These are phyloP conservation scores for Chalaropsis thielavioides DNA, from an alignment of 2,329 filamentous ascomycete species.

Conservation along the genomic window DNA sequence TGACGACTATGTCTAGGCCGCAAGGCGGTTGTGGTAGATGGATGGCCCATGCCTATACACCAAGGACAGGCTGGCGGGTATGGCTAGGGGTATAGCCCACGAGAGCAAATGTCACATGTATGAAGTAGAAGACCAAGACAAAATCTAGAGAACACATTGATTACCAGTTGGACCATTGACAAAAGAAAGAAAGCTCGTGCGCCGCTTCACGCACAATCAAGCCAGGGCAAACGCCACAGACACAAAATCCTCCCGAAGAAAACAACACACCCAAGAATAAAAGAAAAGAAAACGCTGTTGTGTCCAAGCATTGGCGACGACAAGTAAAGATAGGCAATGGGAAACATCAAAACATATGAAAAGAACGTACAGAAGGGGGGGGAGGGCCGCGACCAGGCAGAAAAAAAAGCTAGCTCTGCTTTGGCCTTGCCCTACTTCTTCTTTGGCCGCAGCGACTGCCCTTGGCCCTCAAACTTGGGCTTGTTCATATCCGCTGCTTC, in stretches of 20 bases:
- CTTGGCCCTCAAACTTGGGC: slow-evolving; percentile 70
- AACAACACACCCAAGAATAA: not conserved
- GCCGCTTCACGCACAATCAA: not conserved
- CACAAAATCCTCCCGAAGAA: not conserved
- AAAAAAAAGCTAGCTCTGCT: not conserved
- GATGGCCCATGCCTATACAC: no score
- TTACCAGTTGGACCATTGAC: not conserved
- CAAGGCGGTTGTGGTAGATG: no score
- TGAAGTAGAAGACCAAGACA: not conserved
- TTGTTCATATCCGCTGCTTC: slow-evolving; percentile 48
- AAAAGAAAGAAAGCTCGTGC: not conserved
- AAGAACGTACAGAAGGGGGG: not conserved
- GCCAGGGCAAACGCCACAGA: slow-evolving; percentile 1
- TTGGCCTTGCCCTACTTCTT: slow-evolving; percentile 49
- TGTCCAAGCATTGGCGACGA: not conserved
- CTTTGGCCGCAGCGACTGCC: slow-evolving; percentile 59
- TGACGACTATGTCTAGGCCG: no score
- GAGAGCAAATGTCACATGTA: not conserved
- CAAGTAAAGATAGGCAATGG: not conserved
- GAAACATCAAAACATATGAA: not conserved
- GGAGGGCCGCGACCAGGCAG: no score
- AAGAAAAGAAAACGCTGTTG: not conserved
- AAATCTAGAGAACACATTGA: not conserved
- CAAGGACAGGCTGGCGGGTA: not conserved
- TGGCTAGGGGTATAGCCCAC: not conserved